Evolutionary conservation across 768 basidiomycete genomes (phyloP).

Genomic region (Lactifluus subvellereus): DNA sequence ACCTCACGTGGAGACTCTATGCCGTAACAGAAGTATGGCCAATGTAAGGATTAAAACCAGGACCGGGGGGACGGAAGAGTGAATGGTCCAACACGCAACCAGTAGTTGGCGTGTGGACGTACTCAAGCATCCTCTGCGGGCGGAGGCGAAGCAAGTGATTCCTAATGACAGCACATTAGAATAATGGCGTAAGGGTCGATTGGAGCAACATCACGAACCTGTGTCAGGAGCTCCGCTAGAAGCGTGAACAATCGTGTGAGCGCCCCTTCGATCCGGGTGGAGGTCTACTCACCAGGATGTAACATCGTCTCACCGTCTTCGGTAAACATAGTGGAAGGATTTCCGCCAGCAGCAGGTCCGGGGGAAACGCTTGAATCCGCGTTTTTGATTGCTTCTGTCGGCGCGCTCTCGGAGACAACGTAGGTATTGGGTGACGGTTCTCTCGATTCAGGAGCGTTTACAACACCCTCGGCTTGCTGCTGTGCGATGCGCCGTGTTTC

Average conservation of each 20-base stretch:
- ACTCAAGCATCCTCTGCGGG: slow-evolving; percentile 36
- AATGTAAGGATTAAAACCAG: background rate
- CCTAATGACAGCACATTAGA: slow-evolving; percentile 34
- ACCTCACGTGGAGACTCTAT: slow-evolving; percentile 14
- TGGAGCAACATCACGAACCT: slow-evolving; percentile 37
- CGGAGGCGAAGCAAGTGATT: slow-evolving; percentile 68
- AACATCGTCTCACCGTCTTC: slow-evolving; percentile 65
- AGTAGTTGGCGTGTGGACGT: background rate
- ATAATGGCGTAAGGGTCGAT: slow-evolving; percentile 16
- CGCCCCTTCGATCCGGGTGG: background rate
- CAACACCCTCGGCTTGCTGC: background rate
- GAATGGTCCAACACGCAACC: background rate
- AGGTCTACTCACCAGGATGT: slow-evolving; percentile 48
- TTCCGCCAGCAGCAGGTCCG: slow-evolving; percentile 40
- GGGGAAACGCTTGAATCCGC: slow-evolving; percentile 12
- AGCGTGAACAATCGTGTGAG: slow-evolving; percentile 14
- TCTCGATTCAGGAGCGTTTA: background rate
- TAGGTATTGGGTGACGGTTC: slow-evolving; percentile 6
- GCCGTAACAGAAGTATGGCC: background rate
- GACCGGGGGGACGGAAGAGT: background rate
- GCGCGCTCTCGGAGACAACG: background rate
- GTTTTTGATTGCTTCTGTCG: background rate
- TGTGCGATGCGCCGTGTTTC: slow-evolving; percentile 31
- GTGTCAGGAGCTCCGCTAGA: slow-evolving; percentile 56
- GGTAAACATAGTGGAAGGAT: slow-evolving; percentile 45